Percentiles rank a stretch among this genome's conserved stretches.
phyloP scores from a whole-genome alignment of 345 rosid genomes.

The Sonneratia alba region DNA sequence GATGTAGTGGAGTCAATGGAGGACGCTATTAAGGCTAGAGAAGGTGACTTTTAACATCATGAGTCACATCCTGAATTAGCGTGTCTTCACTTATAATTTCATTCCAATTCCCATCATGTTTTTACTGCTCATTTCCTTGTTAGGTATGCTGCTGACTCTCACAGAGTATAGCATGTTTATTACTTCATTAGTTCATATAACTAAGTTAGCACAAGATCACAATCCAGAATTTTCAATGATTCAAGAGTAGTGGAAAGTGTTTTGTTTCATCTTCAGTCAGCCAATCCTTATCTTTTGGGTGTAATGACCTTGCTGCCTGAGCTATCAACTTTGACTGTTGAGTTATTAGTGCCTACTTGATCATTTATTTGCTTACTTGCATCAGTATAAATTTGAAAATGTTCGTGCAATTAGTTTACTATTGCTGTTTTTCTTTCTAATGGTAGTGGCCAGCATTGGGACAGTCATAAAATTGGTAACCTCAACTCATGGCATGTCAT shows the following conservation, averaged over 20 bases:
- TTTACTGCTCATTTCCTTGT: background rate
- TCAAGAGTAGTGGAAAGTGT: too few species aligned
- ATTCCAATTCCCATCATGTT: background rate
- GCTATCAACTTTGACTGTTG: background rate
- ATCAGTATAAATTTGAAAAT: too few species aligned
- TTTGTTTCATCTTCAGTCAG: background rate
- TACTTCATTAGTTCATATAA: background rate
- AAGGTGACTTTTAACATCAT: conserved; percentile 38
- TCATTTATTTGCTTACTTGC: too few species aligned
- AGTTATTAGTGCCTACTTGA: background rate
- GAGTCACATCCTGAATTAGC: background rate
- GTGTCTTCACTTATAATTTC: background rate
- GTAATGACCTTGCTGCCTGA: background rate
- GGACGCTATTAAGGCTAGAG: conserved; percentile 61
- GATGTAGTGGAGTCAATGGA: conserved; percentile 90
- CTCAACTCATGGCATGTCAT: background rate
- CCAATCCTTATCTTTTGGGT: background rate
- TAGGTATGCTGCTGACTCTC: background rate
- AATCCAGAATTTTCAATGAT: too few species aligned
- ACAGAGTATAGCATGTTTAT: background rate
- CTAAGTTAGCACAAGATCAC: too few species aligned
- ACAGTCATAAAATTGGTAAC: background rate
- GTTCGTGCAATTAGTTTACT: background rate
- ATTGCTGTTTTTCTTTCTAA: background rate
- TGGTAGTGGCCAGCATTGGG: background rate